These are phyloP conservation scores for Hypoxylon intermedium DNA, from an alignment of 495 filamentous ascomycete species.

Conservation along the genomic window DNA sequence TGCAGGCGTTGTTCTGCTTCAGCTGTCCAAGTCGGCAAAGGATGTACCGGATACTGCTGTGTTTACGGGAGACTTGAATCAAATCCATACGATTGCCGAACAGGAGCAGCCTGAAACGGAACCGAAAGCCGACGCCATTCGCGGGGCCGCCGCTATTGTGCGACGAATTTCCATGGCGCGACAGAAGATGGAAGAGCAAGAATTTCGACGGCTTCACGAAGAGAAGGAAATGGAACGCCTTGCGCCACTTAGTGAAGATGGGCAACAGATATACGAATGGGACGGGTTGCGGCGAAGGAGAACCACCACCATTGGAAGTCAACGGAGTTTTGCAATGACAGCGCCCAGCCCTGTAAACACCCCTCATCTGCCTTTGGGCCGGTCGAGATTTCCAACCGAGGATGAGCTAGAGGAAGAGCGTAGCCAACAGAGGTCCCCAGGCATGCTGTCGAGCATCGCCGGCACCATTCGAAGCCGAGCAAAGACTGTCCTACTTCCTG, in stretches of 20 bases:
- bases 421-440: conserved; percentile 54
- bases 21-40: conserved; percentile 97
- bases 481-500: conserved; percentile 57
- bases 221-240: conserved; percentile 76
- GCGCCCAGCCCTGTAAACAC: conserved; percentile 48
- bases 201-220: conserved; percentile 78
- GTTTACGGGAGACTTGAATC: conserved; percentile 91
- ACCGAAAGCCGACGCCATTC: conserved; percentile 94
- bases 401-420: conserved; percentile 63
- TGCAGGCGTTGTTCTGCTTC: conserved; percentile 91
- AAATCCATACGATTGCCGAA: conserved; percentile 91
- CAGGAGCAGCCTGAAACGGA: conserved; percentile 94
- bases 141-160: conserved; percentile 88
- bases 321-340: conserved; percentile 45
- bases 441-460: conserved; percentile 64
- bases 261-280: conserved; percentile 74
- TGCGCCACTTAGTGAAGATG: conserved; percentile 74
- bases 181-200: conserved; percentile 79
- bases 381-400: conserved; percentile 80
- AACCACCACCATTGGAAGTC: conserved; percentile 70
- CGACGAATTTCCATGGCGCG: conserved; percentile 79
- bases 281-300: conserved; percentile 87
- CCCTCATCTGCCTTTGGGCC: conserved; percentile 83
- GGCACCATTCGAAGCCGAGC: conserved; percentile 65
- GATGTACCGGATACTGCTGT: conserved; percentile 94